These are phyloP conservation scores for Ascomycota sp. DNA, from an alignment of 2,329 filamentous ascomycete genomes.

Conservation along the genomic window DNA sequence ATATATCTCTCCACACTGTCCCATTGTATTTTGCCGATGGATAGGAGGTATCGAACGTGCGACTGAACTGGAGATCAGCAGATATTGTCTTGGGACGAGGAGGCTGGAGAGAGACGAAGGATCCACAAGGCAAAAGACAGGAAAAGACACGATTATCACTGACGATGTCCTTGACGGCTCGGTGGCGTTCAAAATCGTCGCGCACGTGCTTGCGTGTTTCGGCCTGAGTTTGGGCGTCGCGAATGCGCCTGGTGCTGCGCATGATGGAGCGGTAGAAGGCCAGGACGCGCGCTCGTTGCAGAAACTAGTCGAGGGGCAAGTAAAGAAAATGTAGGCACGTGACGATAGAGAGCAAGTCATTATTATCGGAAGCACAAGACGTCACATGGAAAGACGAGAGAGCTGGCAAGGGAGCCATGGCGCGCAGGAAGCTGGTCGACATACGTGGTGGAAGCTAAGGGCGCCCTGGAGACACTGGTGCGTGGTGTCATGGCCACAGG, in stretches of 20 bases:
- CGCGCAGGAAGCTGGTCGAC: too few relatives aligned
- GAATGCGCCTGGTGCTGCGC: conserved; percentile 30
- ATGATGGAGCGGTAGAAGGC: conserved; percentile 38
- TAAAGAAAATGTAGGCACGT: too few relatives aligned
- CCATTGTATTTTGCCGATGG: conserved; percentile 46
- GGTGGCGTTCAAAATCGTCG: conserved; percentile 40
- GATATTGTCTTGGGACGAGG: too few relatives aligned
- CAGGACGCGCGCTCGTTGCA: conserved; percentile 33
- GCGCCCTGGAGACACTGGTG: conserved; percentile 13
- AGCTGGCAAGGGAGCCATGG: not conserved
- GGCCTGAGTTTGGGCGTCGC: conserved; percentile 26
- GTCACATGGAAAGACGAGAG: too few relatives aligned
- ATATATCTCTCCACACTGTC: conserved; percentile 33
- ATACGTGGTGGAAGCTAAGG: conserved; percentile 40
- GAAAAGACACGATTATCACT: too few relatives aligned
- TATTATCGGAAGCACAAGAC: too few relatives aligned
- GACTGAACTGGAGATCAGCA: too few relatives aligned
- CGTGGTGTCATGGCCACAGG: conserved; percentile 17
- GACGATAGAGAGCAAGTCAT: too few relatives aligned
- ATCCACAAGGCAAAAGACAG: not conserved
- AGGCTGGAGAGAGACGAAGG: not conserved
- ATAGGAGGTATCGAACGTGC: conserved; percentile 42
- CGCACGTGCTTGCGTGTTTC: conserved; percentile 37
- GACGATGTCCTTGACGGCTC: conserved; percentile 34
- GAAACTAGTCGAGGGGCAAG: too few relatives aligned